Percentiles rank a stretch among this genome's conserved stretches.
phyloP scores from a whole-genome alignment of 2,329 filamentous ascomycete species.

The Aspergillus japonicus region DNA sequence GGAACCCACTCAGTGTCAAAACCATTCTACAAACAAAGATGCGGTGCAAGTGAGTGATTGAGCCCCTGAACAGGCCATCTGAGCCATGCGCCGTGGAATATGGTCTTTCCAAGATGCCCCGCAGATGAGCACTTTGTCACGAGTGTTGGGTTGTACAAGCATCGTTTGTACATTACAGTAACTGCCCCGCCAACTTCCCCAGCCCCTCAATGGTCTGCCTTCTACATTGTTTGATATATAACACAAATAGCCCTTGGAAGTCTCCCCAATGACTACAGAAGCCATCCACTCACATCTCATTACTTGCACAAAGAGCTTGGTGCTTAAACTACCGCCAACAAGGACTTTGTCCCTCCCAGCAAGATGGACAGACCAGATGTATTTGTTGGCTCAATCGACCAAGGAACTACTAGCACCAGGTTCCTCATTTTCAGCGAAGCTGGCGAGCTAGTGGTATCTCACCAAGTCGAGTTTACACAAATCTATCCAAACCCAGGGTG shows the following conservation, averaged over 20 bases:
- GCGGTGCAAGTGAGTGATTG: neutral
- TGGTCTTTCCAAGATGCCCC: neutral
- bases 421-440: conserved; percentile 84
- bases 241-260: neutral
- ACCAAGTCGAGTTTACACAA: conserved; percentile 84
- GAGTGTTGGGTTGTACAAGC: neutral
- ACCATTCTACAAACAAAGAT: neutral
- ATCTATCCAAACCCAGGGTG: conserved; percentile 82
- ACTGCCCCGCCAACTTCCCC: too few species aligned
- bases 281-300: neutral
- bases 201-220: neutral
- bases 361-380: conserved; percentile 27
- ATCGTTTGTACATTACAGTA: neutral
- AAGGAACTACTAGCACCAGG: conserved; percentile 83
- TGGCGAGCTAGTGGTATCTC: conserved; percentile 74
- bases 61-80: neutral
- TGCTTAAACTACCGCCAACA: neutral
- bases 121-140: too few species aligned
- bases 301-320: neutral
- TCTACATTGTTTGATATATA: neutral
- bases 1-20: neutral
- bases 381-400: conserved; percentile 84
- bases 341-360: neutral
- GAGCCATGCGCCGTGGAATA: too few species aligned
- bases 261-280: neutral